Percentiles rank a stretch among this genome's conserved stretches.
Evolutionary conservation across 2,329 filamentous ascomycete species (phyloP).

Genomic region (Bipolaris zeicola): DNA sequence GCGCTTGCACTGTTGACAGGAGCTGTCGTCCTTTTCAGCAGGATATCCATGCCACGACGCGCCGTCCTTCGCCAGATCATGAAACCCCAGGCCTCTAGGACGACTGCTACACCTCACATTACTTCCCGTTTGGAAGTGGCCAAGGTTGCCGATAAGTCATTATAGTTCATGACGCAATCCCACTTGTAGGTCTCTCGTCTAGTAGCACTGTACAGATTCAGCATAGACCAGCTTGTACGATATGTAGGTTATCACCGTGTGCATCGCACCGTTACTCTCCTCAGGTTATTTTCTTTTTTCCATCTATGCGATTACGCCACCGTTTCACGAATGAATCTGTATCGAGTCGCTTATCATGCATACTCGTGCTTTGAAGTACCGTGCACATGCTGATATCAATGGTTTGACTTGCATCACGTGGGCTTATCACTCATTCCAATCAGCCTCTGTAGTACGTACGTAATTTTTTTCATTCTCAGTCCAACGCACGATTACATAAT

Average conservation of each 20-base stretch:
- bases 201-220: constrained; percentile 3
- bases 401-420: no score
- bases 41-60: constrained; percentile 42
- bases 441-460: no score
- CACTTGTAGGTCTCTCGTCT: neutral
- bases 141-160: constrained; percentile 21
- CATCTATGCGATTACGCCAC: neutral
- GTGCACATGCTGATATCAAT: no score
- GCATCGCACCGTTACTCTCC: neutral
- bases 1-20: constrained; percentile 84
- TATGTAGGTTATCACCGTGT: constrained; percentile 8
- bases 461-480: no score
- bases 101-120: constrained; percentile 25
- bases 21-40: constrained; percentile 75
- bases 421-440: no score
- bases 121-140: constrained; percentile 27
- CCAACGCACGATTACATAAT: no score
- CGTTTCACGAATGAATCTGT: neutral
- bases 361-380: neutral
- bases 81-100: constrained; percentile 27
- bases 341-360: neutral
- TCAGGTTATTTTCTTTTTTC: neutral
- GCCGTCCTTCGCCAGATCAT: constrained; percentile 39
- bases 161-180: constrained; percentile 10
- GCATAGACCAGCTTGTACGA: constrained; percentile 7